Evolutionary conservation across 1,139 yeast genomes (phyloP).

Genomic region (Yamadazyma friedrichii): DNA sequence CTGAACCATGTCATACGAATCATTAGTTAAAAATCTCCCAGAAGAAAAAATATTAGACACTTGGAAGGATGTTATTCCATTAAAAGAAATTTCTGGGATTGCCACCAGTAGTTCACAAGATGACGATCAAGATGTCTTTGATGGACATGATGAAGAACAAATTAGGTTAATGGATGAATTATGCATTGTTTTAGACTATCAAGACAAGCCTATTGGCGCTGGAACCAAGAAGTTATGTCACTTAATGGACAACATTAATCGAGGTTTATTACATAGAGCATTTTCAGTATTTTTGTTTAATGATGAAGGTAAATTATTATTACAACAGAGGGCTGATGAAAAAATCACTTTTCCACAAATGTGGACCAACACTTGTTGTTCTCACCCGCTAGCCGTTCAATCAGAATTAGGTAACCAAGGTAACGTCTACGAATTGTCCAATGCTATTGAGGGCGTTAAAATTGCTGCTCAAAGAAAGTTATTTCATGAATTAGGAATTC

Average conservation of each 20-base stretch:
- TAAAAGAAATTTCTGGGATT: slow-evolving; percentile 47
- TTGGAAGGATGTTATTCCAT: slow-evolving; percentile 66
- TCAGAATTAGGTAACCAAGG: slow-evolving; percentile 64
- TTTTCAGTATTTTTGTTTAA: slow-evolving; percentile 91
- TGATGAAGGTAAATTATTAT: slow-evolving; percentile 67
- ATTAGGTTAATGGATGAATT: slow-evolving; percentile 94
- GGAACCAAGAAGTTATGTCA: slow-evolving; percentile 94
- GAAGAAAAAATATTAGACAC: slow-evolving; percentile 49
- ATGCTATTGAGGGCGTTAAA: slow-evolving; percentile 74
- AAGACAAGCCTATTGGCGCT: slow-evolving; percentile 86
- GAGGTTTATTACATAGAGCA: slow-evolving; percentile 90
- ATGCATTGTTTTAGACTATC: slow-evolving; percentile 87
- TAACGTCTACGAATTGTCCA: slow-evolving; percentile 29
- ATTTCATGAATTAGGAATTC: slow-evolving; percentile 89
- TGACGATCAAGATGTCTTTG: slow-evolving; percentile 43
- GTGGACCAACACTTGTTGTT: slow-evolving; percentile 99
- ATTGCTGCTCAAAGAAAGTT: slow-evolving; percentile 90
- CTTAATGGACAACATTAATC: slow-evolving; percentile 79
- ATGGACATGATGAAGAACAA: slow-evolving; percentile 92
- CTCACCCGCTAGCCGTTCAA: slow-evolving; percentile 88
- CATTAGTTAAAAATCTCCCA: slow-evolving; percentile 50
- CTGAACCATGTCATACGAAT: slow-evolving; percentile 11
- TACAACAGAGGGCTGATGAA: slow-evolving; percentile 94
- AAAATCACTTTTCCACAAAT: slow-evolving; percentile 93
- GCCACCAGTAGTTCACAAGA: slow-evolving; percentile 24